phyloP scores from a whole-genome alignment of 345 rosid genomes.

The Gossypium mustelinum region DNA sequence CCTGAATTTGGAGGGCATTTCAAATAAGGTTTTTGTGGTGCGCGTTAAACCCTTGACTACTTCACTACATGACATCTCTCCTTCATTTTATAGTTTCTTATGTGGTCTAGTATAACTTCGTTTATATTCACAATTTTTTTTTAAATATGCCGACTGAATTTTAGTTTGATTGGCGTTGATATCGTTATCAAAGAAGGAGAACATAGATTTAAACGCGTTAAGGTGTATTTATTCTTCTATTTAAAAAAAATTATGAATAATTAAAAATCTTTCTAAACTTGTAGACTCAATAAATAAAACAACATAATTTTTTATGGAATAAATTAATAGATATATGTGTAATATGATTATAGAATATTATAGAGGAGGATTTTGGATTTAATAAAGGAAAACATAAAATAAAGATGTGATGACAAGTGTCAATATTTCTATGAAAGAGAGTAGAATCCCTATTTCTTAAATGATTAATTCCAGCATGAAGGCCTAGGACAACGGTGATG shows the following conservation, averaged over 20 bases:
- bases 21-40: background rate
- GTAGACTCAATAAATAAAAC: too few relatives aligned
- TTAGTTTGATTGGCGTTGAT: accelerated
- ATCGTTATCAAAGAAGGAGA: accelerated
- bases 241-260: too few relatives aligned
- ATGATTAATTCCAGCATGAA: background rate
- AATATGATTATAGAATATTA: too few relatives aligned
- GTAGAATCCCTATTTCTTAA: background rate
- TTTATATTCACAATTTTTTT: background rate
- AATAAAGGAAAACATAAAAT: too few relatives aligned
- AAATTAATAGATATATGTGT: too few relatives aligned
- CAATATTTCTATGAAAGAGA: too few relatives aligned
- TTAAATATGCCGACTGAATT: too few relatives aligned
- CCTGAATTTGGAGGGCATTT: background rate
- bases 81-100: background rate
- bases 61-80: background rate
- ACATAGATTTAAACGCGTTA: too few relatives aligned
- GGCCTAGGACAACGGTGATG: background rate
- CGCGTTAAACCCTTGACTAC: background rate
- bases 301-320: too few relatives aligned
- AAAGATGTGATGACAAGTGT: background rate
- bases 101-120: background rate
- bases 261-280: too few relatives aligned
- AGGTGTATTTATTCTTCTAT: too few relatives aligned
- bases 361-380: too few relatives aligned